Base-by-base conservation (phyloP, 257 asterid genomes). In the Solanum dulcamara region DNA sequence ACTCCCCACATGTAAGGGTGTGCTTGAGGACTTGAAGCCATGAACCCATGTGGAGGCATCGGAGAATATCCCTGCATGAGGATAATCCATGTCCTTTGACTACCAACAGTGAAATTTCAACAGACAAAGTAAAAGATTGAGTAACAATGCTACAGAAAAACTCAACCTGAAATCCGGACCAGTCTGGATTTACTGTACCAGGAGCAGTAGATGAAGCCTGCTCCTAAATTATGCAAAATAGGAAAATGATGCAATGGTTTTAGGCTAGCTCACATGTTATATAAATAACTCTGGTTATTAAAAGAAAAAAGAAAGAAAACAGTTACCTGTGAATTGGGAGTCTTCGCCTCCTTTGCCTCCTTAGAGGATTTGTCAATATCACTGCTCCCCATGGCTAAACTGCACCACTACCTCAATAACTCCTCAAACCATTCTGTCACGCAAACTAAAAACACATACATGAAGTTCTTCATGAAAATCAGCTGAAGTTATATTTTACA, bases 1-100 rank as follows among this genome's bases (percentile, higher is more conserved):
- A 96, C 97, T 86, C 99, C 98, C 99, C 99, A 96, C 99, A 96
- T 94, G 83, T 96, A 94, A 55, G 98, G 98, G 89, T 96, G 98
- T 5, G 94, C 89, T 88, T 96, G 98, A 81, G 99, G 98, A 87
- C 90, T 92, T 64, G 99, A 89, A 18, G 96, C 94, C 93, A 96
- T 33, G 91, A 84, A 96, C 71, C 98, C 99, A 83, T 88, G 98
- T 40, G 99, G 98, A 87, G 96, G 98, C 90, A 96, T 89, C 40
- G 94, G 98, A 67, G 99, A 91, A 88, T 92, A 96, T 13, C 97
- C 92, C 99, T 94, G 92, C 89, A 88, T 22, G 67, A 84, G 81
- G 84, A 88, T 79, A 88, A 81, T n/a, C 24, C 83, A 86, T 77
- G 70, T 81, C 53, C 80, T 44, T 87, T 86, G 86, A 84, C 71